Conservation (phyloP, 306 rosid genomes). For the Fragaria iinumae region DNA sequence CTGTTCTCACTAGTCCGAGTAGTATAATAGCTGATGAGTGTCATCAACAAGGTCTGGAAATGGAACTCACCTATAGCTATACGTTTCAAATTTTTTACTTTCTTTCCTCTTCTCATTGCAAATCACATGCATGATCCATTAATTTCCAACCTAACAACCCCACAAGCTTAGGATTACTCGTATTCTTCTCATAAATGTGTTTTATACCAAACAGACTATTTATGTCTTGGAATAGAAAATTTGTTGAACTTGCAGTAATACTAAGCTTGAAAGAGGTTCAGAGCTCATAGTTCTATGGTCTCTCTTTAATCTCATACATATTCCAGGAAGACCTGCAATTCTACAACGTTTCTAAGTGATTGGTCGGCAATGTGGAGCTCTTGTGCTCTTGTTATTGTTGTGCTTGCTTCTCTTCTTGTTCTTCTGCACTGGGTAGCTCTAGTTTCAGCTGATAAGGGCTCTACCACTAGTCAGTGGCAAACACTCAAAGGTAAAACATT, state of each 20-base stretch:
- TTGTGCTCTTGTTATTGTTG: slow-evolving; percentile 30
- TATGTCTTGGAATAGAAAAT: neutral
- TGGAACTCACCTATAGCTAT: neutral
- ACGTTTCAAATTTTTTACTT: neutral
- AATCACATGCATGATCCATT: neutral
- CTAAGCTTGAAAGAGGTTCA: slow-evolving; percentile 26
- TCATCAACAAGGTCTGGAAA: neutral
- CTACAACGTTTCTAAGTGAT: slow-evolving; percentile 14
- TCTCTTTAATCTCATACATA: slow-evolving; percentile 23
- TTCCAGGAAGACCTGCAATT: slow-evolving; percentile 12
- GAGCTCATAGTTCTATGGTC: slow-evolving; percentile 11
- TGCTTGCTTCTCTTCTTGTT: slow-evolving; percentile 37
- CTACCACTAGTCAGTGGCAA: slow-evolving; percentile 47
- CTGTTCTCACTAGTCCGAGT: neutral
- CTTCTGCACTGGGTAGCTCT: slow-evolving; percentile 32
- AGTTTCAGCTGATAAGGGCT: slow-evolving; percentile 68
- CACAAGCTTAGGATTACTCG: neutral
- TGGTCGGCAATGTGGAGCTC: slow-evolving; percentile 59
- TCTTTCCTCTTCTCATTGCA: neutral
- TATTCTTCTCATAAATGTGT: neutral
- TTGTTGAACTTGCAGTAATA: neutral
- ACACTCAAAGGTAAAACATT: slow-evolving; percentile 56
- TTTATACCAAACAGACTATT: neutral
- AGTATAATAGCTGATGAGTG: neutral
- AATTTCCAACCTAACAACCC: neutral